Evolutionary conservation across 495 filamentous ascomycete genomes (phyloP).

Genomic region (Neurospora intermedia): DNA sequence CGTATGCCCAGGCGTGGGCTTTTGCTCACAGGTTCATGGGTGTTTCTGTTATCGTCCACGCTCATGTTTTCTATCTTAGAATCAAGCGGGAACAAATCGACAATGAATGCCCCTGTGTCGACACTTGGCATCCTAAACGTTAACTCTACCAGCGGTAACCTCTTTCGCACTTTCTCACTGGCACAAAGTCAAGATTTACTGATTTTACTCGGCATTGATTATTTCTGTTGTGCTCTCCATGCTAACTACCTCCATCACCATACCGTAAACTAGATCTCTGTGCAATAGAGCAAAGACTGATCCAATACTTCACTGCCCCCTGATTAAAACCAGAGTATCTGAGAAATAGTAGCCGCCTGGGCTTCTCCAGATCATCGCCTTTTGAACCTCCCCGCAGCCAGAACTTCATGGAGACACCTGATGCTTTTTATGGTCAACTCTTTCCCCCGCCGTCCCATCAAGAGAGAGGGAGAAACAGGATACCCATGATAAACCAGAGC

Average conservation of each 20-base stretch:
- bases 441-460: background rate
- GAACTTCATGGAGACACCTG: slow-evolving; percentile 4
- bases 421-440: slow-evolving; percentile 14
- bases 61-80: background rate
- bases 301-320: slow-evolving; percentile 8
- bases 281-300: background rate
- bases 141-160: background rate
- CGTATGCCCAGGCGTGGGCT: background rate
- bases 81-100: background rate
- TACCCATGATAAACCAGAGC: slow-evolving; percentile 17
- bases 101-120: background rate
- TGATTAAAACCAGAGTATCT: slow-evolving; percentile 36
- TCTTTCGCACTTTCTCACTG: background rate
- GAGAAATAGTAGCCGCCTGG: slow-evolving; percentile 30
- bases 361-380: slow-evolving; percentile 26
- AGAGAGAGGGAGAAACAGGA: slow-evolving; percentile 1
- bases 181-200: background rate
- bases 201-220: background rate
- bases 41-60: background rate
- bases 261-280: background rate
- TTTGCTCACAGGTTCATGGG: background rate
- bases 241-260: background rate
- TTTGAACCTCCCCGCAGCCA: slow-evolving; percentile 31
- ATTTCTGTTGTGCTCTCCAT: background rate
- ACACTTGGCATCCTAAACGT: background rate